A percentile compares a stretch with the other conserved stretches of the same genome.
These are phyloP conservation scores for Papilionanthe hybrid DNA, from an alignment of 116 monocot genomes.

Conservation along the genomic window DNA sequence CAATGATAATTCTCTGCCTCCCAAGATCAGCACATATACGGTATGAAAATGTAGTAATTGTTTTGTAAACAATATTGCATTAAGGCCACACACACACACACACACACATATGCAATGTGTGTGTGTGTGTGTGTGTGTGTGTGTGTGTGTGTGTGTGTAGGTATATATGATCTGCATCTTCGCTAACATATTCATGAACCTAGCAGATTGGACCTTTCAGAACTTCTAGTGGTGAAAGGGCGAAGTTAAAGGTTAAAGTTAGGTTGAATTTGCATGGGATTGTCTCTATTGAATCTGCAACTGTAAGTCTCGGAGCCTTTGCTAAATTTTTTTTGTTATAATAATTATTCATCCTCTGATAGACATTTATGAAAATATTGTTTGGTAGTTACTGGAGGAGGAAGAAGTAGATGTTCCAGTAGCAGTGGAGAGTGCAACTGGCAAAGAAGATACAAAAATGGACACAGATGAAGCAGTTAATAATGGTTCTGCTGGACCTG, in stretches of 20 bases:
- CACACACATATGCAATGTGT: no score
- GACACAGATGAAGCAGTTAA: conserved; percentile 67
- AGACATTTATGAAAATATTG: not conserved
- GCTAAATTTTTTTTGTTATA: not conserved
- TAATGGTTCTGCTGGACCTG: conserved; percentile 22
- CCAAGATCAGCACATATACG: conserved; percentile 82
- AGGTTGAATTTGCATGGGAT: conserved; percentile 90
- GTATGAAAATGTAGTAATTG: conserved; percentile 25
- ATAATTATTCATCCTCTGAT: not conserved
- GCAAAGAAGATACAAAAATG: conserved; percentile 59
- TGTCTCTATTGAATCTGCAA: conserved; percentile 76
- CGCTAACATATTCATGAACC: not conserved
- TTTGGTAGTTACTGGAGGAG: conserved; percentile 80
- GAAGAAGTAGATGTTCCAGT: conserved; percentile 78
- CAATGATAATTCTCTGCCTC: conserved; percentile 20
- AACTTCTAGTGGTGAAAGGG: conserved; percentile 52
- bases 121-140: not conserved
- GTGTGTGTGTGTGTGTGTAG: not conserved
- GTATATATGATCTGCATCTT: not conserved
- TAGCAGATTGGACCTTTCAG: conserved; percentile 89
- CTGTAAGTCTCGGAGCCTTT: conserved; percentile 30
- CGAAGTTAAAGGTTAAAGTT: conserved; percentile 80
- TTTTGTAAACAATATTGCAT: not conserved
- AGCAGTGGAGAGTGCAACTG: conserved; percentile 20
- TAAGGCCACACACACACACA: no score